phyloP scores from a whole-genome alignment of 2,329 filamentous ascomycete species.

The Fusarium sp. region DNA sequence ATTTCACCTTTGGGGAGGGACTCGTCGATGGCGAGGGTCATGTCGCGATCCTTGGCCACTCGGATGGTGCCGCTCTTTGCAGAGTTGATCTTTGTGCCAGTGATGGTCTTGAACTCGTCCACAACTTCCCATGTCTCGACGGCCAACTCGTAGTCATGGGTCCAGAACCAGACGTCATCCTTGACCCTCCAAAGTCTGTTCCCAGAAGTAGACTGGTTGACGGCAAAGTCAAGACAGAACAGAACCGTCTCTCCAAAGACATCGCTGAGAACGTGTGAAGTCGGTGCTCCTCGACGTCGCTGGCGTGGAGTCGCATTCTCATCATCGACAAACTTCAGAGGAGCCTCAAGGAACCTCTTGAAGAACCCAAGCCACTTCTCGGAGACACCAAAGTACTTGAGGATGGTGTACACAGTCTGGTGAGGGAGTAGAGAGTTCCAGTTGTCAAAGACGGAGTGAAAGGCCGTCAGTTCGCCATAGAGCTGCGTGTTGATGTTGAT shows the following conservation, averaged over 20 bases:
- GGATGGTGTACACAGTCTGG: conserved; percentile 66
- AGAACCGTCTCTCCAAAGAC: conserved; percentile 70
- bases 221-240: conserved; percentile 74
- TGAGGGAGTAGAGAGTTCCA: conserved; percentile 64
- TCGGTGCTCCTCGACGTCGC: conserved; percentile 69
- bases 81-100: conserved; percentile 68
- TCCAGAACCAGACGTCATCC: conserved; percentile 77
- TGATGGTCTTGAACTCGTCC: conserved; percentile 63
- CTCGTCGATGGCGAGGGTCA: conserved; percentile 40
- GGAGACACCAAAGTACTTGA: conserved; percentile 71
- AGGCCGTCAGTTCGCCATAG: conserved; percentile 58
- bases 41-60: conserved; percentile 47
- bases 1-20: conserved; percentile 62
- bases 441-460: conserved; percentile 61
- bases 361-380: conserved; percentile 71
- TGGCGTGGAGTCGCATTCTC: conserved; percentile 57
- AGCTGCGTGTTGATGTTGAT: conserved; percentile 59
- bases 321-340: conserved; percentile 69
- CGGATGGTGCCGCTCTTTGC: conserved; percentile 63
- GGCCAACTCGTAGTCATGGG: conserved; percentile 63
- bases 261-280: conserved; percentile 69
- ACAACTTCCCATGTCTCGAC: conserved; percentile 71
- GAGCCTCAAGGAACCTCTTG: conserved; percentile 67
- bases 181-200: conserved; percentile 70
- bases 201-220: conserved; percentile 69